Evolutionary conservation across 176 grass and related monocot genomes (phyloP).

Genomic region (Rhynchospora tenuis): DNA sequence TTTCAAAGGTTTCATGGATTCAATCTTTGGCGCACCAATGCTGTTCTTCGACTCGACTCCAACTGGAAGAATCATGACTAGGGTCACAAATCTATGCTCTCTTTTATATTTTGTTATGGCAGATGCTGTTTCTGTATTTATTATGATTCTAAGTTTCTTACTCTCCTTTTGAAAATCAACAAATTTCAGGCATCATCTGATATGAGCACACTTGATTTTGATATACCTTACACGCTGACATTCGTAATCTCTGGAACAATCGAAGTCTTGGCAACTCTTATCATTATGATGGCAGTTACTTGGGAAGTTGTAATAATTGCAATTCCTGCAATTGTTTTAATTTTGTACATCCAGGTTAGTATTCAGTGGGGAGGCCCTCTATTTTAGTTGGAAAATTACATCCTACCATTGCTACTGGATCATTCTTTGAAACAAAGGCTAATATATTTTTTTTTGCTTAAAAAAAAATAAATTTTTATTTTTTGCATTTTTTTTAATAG

Average conservation of each 20-base stretch:
- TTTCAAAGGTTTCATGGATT: constrained; percentile 79
- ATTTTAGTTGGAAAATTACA: constrained; percentile 6
- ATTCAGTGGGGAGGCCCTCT: background rate
- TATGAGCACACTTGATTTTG: constrained; percentile 75
- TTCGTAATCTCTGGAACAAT: constrained; percentile 68
- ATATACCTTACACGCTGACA: constrained; percentile 64
- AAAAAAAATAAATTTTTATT: background rate
- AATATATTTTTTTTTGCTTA: background rate
- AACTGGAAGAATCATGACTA: constrained; percentile 56
- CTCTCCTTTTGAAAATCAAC: background rate
- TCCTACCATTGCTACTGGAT: background rate
- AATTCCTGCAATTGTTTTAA: constrained; percentile 44
- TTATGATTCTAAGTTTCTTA: background rate
- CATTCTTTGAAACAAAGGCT: background rate
- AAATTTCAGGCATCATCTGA: constrained; percentile 72
- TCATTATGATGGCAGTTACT: constrained; percentile 67
- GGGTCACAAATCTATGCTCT: constrained; percentile 33
- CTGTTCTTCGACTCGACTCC: constrained; percentile 89
- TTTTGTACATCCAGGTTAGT: constrained; percentile 63
- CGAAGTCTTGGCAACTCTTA: constrained; percentile 44
- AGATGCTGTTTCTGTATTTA: background rate
- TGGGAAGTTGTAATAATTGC: constrained; percentile 69
- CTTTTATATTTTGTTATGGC: background rate
- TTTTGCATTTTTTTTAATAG: constrained; percentile 25
- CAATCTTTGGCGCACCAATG: constrained; percentile 81